phyloP scores from a whole-genome alignment of 1,284 basidiomycete species.

The Phellopilus nigrolimitatus region DNA sequence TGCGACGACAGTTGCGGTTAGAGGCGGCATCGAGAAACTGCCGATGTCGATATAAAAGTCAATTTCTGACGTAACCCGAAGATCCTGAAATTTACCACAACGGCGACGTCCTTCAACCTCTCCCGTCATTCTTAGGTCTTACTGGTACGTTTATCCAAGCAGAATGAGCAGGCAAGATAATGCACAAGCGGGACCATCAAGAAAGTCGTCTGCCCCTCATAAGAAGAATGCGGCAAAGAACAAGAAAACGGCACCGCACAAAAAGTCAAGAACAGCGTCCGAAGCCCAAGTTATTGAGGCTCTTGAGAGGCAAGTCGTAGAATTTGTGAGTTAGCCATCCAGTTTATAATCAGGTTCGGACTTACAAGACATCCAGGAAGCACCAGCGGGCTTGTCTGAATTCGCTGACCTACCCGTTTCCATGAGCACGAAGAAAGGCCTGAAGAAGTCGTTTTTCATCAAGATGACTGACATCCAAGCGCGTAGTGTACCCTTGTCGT shows the following conservation, averaged over 20 bases:
- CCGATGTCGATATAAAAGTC: background rate
- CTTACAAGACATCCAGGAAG: constrained; percentile 35
- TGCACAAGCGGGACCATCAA: constrained; percentile 19
- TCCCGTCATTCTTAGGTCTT: too few species aligned
- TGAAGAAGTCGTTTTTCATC: constrained; percentile 82
- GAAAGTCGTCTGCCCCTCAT: background rate
- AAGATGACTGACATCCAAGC: constrained; percentile 84
- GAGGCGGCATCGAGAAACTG: too few species aligned
- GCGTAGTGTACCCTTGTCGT: constrained; percentile 55
- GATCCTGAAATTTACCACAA: background rate
- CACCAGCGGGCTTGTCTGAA: constrained; percentile 41
- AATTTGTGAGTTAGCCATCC: constrained; percentile 46
- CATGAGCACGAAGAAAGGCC: constrained; percentile 63
- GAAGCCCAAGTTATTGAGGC: constrained; percentile 52
- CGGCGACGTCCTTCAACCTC: background rate
- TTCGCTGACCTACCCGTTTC: constrained; percentile 73
- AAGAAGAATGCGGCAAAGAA: constrained; percentile 7
- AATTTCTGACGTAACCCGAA: background rate
- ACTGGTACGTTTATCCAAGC: too few species aligned
- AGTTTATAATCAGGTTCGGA: constrained; percentile 23
- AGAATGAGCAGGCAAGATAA: constrained; percentile 6
- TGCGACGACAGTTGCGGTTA: too few species aligned
- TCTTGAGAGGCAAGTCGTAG: constrained; percentile 48
- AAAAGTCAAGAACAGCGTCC: constrained; percentile 19
- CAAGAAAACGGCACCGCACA: background rate